Base-by-base conservation (phyloP, 805 yeast genomes). In the Monosporozyma servazzii region DNA sequence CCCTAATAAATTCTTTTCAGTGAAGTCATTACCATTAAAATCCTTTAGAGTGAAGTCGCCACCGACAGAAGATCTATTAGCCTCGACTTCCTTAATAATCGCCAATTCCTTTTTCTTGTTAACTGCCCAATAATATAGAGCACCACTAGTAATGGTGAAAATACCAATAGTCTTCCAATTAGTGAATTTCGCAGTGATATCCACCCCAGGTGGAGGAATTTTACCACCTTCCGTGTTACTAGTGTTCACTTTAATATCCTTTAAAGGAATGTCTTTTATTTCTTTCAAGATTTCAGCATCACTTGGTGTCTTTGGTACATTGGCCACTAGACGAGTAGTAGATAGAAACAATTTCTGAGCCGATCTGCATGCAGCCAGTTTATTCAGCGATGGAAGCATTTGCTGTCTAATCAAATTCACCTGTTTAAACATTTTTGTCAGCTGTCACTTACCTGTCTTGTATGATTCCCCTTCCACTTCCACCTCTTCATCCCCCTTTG, bases 31-130 rank as follows among this genome's bases (percentile, higher is more conserved):
- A 39, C 90, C 89, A 50, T 88, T 71, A 36, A 77, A 75, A 64
- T 89, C 96, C 5, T 77, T 70, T 54, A 91, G 71, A 51, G 76
- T 72, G 69, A 91, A 91, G 10, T 90, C 85, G 3, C 59, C 59
- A 21, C 98, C 99, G 52, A 91, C 85, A 46, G 86, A 73, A 1
- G 97, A 96, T 70, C 93, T 78, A 65, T 88, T 88, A 50, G 84
- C 78, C 59, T 87, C 95, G 18, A 89, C 95, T 63, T 85, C 90
- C 59, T 80, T 84, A 61, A 86, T 86, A 37, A 82, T 73, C 58
- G 81, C 79, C 41, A 90, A 64, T 65, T 86, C 79, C 63, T 80
- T 79, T 75, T 88, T 89, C 62, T 89, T 95, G 47, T 72, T 72
- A 45, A 76, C 74, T 69, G 90, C 86, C 68, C 80, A 81, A 63